These are phyloP conservation scores for Chlorella ohadii DNA, from an alignment of 139 green algal genomes.

Conservation along the genomic window DNA sequence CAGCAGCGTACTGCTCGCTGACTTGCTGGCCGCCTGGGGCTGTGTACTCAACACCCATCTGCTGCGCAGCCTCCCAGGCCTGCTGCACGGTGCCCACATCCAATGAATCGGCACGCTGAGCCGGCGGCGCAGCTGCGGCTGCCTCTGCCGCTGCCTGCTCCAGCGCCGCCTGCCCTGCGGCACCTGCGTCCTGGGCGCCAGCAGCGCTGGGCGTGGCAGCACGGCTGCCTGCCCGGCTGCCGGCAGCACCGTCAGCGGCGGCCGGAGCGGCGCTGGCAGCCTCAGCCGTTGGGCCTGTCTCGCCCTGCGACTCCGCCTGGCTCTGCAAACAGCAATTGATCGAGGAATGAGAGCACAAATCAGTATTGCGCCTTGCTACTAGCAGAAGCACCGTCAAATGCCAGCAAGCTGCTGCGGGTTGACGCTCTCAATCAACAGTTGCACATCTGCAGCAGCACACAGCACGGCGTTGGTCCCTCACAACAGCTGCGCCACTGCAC, in stretches of 20 bases:
- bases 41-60: conserved; percentile 11
- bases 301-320: too few species aligned
- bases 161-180: neutral
- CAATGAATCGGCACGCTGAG: neutral
- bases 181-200: neutral
- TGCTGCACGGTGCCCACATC: conserved; percentile 20
- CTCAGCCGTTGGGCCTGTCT: too few species aligned
- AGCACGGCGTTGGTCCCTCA: too few species aligned
- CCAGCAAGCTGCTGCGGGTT: too few species aligned
- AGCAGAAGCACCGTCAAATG: too few species aligned
- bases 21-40: neutral
- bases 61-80: neutral
- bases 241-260: neutral
- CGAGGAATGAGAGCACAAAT: too few species aligned
- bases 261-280: too few species aligned
- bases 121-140: neutral
- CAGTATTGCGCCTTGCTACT: too few species aligned
- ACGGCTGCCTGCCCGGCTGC: neutral
- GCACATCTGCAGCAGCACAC: too few species aligned
- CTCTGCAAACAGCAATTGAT: too few species aligned
- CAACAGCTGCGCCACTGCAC: too few species aligned
- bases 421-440: too few species aligned
- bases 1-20: neutral
- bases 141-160: neutral
- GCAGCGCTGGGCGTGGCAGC: neutral